These are phyloP conservation scores for Xylaria acuta DNA, from an alignment of 495 filamentous ascomycete species.

Conservation along the genomic window DNA sequence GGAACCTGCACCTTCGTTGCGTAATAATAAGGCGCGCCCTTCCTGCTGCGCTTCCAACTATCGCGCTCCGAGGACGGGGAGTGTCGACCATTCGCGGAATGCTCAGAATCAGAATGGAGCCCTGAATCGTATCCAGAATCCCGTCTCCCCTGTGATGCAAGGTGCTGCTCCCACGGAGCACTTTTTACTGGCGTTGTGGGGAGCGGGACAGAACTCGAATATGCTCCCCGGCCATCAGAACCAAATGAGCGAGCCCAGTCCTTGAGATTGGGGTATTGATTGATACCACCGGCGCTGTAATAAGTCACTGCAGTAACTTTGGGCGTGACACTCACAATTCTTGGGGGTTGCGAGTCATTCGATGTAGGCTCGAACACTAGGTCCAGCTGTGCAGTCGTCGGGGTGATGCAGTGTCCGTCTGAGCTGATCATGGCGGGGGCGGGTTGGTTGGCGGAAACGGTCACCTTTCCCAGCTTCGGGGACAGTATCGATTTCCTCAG, in stretches of 20 bases:
- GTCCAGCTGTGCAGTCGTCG: constrained; percentile 70
- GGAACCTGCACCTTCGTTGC: constrained; percentile 75
- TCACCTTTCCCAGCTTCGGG: constrained; percentile 74
- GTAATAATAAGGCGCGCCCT: constrained; percentile 54
- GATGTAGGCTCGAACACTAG: constrained; percentile 76
- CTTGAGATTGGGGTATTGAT: constrained; percentile 64
- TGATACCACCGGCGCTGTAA: constrained; percentile 59
- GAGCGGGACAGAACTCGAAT: constrained; percentile 66
- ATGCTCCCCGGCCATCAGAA: constrained; percentile 64
- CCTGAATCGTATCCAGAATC: constrained; percentile 62
- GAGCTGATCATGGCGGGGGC: constrained; percentile 66
- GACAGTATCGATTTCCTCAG: constrained; percentile 81
- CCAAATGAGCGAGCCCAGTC: constrained; percentile 53
- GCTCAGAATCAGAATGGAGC: constrained; percentile 31
- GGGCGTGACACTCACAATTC: constrained; percentile 66
- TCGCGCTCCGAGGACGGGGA: not conserved
- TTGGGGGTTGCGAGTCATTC: constrained; percentile 65
- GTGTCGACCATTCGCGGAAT: constrained; percentile 6
- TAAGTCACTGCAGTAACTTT: constrained; percentile 80
- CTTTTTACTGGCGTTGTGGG: constrained; percentile 69
- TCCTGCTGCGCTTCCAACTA: constrained; percentile 18
- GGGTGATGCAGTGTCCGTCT: constrained; percentile 46
- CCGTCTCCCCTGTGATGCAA: constrained; percentile 52
- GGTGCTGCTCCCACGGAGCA: constrained; percentile 69
- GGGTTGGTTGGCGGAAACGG: constrained; percentile 77